These are phyloP conservation scores for Pogostemon cablin DNA, from an alignment of 257 asterid species.

Conservation along the genomic window DNA sequence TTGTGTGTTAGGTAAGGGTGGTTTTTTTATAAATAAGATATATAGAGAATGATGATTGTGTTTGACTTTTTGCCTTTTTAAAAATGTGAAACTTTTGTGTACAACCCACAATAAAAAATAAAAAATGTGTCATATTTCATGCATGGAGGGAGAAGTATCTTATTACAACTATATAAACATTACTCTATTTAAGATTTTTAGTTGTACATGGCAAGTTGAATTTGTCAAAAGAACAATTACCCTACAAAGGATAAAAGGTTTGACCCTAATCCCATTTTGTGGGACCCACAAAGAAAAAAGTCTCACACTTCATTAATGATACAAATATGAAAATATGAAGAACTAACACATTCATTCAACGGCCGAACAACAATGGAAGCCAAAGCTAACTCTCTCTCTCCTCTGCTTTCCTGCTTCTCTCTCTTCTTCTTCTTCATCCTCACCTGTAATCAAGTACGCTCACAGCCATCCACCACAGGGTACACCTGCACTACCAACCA, in stretches of 20 bases:
- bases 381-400: conserved; percentile 18
- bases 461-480: conserved; percentile 65
- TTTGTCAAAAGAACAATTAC: not conserved
- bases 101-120: too few species aligned
- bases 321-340: not conserved
- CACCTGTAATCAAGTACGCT: conserved; percentile 39
- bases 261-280: conserved; percentile 26
- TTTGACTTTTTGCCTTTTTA: too few species aligned
- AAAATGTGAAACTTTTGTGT: too few species aligned
- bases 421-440: conserved; percentile 30
- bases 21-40: too few species aligned
- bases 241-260: conserved; percentile 12
- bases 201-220: not conserved
- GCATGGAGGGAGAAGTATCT: too few species aligned
- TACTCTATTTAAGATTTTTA: too few species aligned
- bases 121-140: too few species aligned
- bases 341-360: not conserved
- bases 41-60: too few species aligned
- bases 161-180: too few species aligned
- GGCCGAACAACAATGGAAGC: conserved; percentile 26
- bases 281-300: conserved; percentile 34
- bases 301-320: not conserved
- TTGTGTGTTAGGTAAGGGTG: too few species aligned
- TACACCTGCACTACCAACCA: conserved; percentile 56
- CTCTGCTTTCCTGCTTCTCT: conserved; percentile 14